Percentiles rank a stretch among this genome's conserved stretches.
Evolutionary conservation across 2,329 filamentous ascomycete genomes (phyloP).

Genomic region (Aspergillus niger): DNA sequence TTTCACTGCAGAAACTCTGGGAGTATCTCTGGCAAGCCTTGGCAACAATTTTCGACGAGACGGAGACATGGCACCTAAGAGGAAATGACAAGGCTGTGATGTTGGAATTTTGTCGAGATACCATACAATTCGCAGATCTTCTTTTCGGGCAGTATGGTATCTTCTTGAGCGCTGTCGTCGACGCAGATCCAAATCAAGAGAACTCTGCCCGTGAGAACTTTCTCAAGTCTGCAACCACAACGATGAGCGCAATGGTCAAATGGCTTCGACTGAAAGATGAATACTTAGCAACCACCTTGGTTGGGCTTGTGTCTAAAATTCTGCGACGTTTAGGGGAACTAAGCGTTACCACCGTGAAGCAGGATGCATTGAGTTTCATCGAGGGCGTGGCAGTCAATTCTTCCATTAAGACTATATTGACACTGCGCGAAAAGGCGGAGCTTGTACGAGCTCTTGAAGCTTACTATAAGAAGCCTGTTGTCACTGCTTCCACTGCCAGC

Average conservation of each 20-base stretch:
- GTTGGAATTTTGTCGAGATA: slow-evolving; percentile 91
- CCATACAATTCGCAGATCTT: slow-evolving; percentile 88
- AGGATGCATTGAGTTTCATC: slow-evolving; percentile 65
- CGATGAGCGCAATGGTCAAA: slow-evolving; percentile 71
- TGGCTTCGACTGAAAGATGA: slow-evolving; percentile 89
- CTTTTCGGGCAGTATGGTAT: slow-evolving; percentile 84
- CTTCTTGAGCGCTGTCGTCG: slow-evolving; percentile 69
- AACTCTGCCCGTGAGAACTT: slow-evolving; percentile 54
- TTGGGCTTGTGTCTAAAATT: slow-evolving; percentile 81
- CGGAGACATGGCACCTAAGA: slow-evolving; percentile 76
- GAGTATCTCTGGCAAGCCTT: slow-evolving; percentile 78
- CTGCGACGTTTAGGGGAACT: slow-evolving; percentile 78
- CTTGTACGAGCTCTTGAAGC: slow-evolving; percentile 65
- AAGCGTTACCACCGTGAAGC: slow-evolving; percentile 66
- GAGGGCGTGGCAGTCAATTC: slow-evolving; percentile 56
- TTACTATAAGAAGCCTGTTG: slow-evolving; percentile 49
- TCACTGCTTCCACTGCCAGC: slow-evolving; percentile 43
- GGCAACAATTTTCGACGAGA: slow-evolving; percentile 76
- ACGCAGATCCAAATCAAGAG: slow-evolving; percentile 43
- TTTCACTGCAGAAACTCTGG: slow-evolving; percentile 78
- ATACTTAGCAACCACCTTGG: slow-evolving; percentile 79
- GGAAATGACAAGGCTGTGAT: slow-evolving; percentile 73
- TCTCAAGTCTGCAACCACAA: slow-evolving; percentile 64
- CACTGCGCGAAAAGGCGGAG: slow-evolving; percentile 80
- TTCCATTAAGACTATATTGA: slow-evolving; percentile 75